These are phyloP conservation scores for Auxenochlorella pyrenoidosa DNA, from an alignment of 139 green algal genomes.

Conservation along the genomic window DNA sequence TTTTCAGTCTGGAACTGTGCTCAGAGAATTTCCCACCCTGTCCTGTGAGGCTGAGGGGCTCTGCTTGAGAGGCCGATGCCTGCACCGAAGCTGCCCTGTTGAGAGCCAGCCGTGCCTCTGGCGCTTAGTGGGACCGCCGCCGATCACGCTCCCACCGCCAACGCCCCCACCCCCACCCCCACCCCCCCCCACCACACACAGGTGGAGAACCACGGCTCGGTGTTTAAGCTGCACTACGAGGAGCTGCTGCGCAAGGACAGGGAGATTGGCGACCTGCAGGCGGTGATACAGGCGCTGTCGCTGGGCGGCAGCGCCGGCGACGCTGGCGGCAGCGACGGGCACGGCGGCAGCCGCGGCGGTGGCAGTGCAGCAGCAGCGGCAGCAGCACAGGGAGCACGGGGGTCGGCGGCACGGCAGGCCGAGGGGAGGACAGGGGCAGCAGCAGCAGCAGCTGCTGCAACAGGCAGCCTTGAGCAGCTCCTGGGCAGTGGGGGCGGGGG, in stretches of 20 bases:
- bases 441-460: neutral
- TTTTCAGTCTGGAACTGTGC: neutral
- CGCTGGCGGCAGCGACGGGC: neutral
- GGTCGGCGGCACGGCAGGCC: neutral
- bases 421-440: too few relatives aligned
- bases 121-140: too few relatives aligned
- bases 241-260: constrained; percentile 32
- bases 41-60: too few relatives aligned
- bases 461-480: too few relatives aligned
- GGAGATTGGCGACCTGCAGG: constrained; percentile 30
- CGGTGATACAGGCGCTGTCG: constrained; percentile 29
- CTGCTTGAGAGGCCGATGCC: too few relatives aligned
- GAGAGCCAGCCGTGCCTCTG: too few relatives aligned
- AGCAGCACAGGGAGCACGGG: neutral
- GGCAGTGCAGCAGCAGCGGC: neutral
- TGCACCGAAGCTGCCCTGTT: too few relatives aligned
- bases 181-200: neutral
- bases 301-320: neutral
- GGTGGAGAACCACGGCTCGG: constrained; percentile 23
- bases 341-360: neutral
- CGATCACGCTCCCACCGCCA: too few relatives aligned
- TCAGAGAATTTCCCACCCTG: neutral
- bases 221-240: constrained; percentile 42
- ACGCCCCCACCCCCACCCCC: too few relatives aligned
- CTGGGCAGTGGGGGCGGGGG: neutral